Conservation (phyloP, 768 basidiomycete genomes). For the Rhodotorula kratochvilovae region DNA sequence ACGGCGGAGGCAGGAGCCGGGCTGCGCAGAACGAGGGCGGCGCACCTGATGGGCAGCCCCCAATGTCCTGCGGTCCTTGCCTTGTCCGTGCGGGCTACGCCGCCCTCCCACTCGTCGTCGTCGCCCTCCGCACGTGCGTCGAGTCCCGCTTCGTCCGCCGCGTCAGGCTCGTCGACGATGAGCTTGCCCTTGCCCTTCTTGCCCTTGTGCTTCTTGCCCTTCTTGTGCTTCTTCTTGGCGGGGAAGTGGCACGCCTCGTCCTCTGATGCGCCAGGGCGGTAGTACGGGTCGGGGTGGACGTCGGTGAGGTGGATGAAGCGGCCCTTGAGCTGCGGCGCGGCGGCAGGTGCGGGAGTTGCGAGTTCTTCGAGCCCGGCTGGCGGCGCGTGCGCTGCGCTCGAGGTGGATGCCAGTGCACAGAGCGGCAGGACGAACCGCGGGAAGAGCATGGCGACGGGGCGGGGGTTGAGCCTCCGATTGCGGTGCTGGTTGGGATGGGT, state of each 20-base stretch:
- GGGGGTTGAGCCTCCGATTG: too few relatives aligned
- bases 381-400: neutral
- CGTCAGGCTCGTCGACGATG: neutral
- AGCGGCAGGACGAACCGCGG: neutral
- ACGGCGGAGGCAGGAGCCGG: neutral
- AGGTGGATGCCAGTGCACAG: neutral
- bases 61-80: conserved; percentile 56
- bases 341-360: neutral
- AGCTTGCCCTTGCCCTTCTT: neutral
- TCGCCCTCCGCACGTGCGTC: neutral
- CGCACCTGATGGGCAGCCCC: conserved; percentile 66
- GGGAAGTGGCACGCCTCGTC: conserved; percentile 61
- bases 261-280: conserved; percentile 55
- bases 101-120: neutral
- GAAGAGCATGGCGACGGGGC: neutral
- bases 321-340: conserved; percentile 53
- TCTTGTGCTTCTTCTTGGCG: conserved; percentile 9
- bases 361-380: too few relatives aligned
- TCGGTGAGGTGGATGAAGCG: conserved; percentile 79
- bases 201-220: neutral
- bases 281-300: conserved; percentile 74
- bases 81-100: neutral
- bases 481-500: too few relatives aligned
- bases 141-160: conserved; percentile 44
- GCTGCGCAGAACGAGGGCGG: neutral